Conservation (phyloP, 345 rosid species). For the Populus simonii region DNA sequence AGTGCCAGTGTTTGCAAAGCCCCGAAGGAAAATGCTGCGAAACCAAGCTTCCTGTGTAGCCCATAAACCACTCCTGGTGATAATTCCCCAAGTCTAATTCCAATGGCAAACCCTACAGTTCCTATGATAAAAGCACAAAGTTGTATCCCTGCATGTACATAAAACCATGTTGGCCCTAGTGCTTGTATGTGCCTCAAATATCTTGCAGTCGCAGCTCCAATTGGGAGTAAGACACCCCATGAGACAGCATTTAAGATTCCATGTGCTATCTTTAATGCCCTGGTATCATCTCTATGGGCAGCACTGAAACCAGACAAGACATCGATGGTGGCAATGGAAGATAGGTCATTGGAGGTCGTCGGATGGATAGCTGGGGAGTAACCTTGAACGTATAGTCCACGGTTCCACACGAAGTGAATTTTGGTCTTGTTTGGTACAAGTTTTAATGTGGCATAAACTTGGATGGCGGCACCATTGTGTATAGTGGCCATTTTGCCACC, state of each 20-base stretch:
- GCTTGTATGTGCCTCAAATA: constrained; percentile 69
- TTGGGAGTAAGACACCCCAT: constrained; percentile 78
- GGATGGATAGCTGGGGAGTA: constrained; percentile 98
- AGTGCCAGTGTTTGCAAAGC: constrained; percentile 74
- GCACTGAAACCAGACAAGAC: constrained; percentile 59
- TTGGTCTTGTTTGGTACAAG: constrained; percentile 60
- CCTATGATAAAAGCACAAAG: constrained; percentile 58
- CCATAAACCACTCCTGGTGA: constrained; percentile 72
- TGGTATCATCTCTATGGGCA: constrained; percentile 13
- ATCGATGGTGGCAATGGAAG: constrained; percentile 70
- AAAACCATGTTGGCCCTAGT: constrained; percentile 85
- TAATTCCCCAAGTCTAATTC: constrained; percentile 61
- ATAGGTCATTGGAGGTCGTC: constrained; percentile 73
- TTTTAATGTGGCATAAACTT: constrained; percentile 64
- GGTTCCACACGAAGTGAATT: constrained; percentile 85
- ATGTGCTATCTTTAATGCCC: constrained; percentile 48
- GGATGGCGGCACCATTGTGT: constrained; percentile 72
- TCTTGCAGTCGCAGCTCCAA: constrained; percentile 64
- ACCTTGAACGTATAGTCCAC: constrained; percentile 95
- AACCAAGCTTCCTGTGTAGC: constrained; percentile 75
- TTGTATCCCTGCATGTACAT: constrained; percentile 69
- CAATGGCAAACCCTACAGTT: constrained; percentile 65
- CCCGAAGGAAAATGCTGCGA: constrained; percentile 57
- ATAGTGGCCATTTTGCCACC: constrained; percentile 90
- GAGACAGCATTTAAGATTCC: constrained; percentile 63